Base-by-base conservation (phyloP, 169 alveolate species). In the Toxoplasma gondii region DNA sequence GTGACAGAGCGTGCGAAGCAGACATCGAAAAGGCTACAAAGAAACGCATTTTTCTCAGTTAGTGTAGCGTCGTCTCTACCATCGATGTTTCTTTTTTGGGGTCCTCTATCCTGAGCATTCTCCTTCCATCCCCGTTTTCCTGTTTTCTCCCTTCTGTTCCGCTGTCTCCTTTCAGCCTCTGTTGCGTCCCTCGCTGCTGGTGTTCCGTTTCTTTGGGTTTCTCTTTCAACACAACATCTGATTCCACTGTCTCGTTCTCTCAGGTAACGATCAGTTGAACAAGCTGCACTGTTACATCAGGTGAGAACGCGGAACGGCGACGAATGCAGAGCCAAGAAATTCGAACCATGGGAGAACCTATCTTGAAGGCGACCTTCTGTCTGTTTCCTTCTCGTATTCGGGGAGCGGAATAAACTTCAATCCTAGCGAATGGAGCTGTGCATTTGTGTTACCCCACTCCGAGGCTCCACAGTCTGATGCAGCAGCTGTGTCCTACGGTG, bases 231-330 rank as follows among this genome's bases (percentile, higher is more conserved):
- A 22, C 27, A 27, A 22, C n/a, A 64, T 22, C 78, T 64, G n/a
- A 17, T 64, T 17, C 78, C n/a, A 27, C 27, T 64, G 78, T 2
- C n/a, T 41, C n/a, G 86, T 78, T 38, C 45, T 36, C 39, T 7
- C 67, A 82, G 90, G 90, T 31, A 41, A 22, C 41, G 90, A 82
- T 31, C 90, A 82, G 36, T 39, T 82, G 54, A 82, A 43, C 64
- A 82, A 82, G 38, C 90, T 82, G 12, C 90, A 82, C 67, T 82
- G 90, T 45, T 78, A 78, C n/a, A 31, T 78, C n/a, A 78, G 86
- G 86, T 78, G 58, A 49, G 58, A 49, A 78, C 44, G 45, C 86
- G 45, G 24, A 41, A n/a, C 45, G n/a, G 74, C 31, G 74, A 64
- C 7, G 74, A 64, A 49, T 12, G 58, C 4, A 49, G 12, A 49